A percentile compares a stretch with the other conserved stretches of the same genome.
Evolutionary conservation across 495 filamentous ascomycete species (phyloP).

Genomic region (Wilcoxina mikolae): DNA sequence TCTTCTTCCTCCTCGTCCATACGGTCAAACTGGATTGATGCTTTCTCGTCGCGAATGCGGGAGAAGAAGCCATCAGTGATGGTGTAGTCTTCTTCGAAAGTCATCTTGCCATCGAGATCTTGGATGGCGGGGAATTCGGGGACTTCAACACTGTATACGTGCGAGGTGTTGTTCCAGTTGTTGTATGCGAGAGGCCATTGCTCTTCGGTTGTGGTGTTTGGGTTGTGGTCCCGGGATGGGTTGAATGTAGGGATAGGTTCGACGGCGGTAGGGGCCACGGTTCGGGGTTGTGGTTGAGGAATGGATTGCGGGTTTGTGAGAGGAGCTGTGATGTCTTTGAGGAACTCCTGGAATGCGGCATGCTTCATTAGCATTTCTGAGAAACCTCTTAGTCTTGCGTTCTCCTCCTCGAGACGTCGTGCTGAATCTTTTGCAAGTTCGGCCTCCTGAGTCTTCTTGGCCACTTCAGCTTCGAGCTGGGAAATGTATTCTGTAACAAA

Average conservation of each 20-base stretch:
- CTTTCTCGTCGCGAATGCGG: constrained; percentile 15
- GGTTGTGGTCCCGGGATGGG: constrained; percentile 45
- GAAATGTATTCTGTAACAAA: constrained; percentile 66
- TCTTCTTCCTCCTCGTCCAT: constrained; percentile 24
- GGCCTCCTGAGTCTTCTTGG: constrained; percentile 28
- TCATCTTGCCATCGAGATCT: constrained; percentile 40
- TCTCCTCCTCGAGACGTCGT: constrained; percentile 22
- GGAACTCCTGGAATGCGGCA: constrained; percentile 66
- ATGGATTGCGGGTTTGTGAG: constrained; percentile 24
- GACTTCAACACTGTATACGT: constrained; percentile 68
- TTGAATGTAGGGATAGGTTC: constrained; percentile 24
- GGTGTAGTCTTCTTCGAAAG: constrained; percentile 21
- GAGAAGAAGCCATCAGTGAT: constrained; percentile 27
- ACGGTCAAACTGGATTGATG: constrained; percentile 3
- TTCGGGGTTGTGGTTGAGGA: constrained; percentile 32
- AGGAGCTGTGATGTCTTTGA: constrained; percentile 39
- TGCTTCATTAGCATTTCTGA: constrained; percentile 74
- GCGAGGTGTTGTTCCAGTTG: constrained; percentile 30
- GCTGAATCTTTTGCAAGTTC: constrained; percentile 21
- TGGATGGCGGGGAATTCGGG: constrained; percentile 53
- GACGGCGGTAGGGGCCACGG: constrained; percentile 11
- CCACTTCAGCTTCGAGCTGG: constrained; percentile 73
- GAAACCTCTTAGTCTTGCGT: constrained; percentile 32
- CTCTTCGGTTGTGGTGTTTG: constrained; percentile 31
- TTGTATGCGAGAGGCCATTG: constrained; percentile 26